Conservation (phyloP, 2,329 filamentous ascomycete species). For the Dryadomyces quercus-mongolicae region DNA sequence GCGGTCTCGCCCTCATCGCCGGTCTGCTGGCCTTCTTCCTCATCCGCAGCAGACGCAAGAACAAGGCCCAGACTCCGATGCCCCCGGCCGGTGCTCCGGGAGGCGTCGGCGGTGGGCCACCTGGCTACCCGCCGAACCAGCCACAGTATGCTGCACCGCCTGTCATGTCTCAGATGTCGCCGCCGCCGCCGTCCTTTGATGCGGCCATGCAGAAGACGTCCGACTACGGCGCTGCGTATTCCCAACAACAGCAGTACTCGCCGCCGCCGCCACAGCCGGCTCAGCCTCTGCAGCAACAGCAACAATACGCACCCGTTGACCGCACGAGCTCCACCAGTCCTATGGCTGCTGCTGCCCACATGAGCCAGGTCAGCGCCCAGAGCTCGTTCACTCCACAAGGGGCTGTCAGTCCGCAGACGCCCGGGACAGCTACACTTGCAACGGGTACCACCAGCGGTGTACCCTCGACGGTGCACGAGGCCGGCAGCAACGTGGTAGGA, state of each 20-base stretch:
- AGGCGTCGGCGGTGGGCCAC: background rate
- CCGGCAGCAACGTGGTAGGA: constrained; percentile 7
- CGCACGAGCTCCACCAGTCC: constrained; percentile 8
- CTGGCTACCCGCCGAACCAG: background rate
- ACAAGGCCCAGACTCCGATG: background rate
- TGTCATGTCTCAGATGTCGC: background rate
- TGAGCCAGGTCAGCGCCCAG: constrained; percentile 9
- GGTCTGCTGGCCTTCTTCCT: constrained; percentile 16
- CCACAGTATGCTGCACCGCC: background rate
- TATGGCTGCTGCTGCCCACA: constrained; percentile 4
- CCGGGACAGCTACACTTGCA: background rate
- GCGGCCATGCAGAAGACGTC: background rate
- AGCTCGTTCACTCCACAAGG: background rate
- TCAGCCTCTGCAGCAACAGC: too few relatives aligned
- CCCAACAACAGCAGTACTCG: background rate
- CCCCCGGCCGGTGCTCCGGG: background rate
- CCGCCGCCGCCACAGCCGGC: too few relatives aligned
- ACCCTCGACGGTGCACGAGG: constrained; percentile 12
- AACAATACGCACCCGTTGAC: constrained; percentile 5
- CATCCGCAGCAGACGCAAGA: constrained; percentile 11
- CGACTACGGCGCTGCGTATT: background rate
- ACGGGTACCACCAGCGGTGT: background rate
- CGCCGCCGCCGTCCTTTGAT: background rate
- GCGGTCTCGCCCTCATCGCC: constrained; percentile 14
- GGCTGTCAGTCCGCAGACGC: constrained; percentile 9